A percentile compares a stretch with the other conserved stretches of the same genome.
Conservation (phyloP, 768 basidiomycete genomes). For the Amanita rubescens region DNA sequence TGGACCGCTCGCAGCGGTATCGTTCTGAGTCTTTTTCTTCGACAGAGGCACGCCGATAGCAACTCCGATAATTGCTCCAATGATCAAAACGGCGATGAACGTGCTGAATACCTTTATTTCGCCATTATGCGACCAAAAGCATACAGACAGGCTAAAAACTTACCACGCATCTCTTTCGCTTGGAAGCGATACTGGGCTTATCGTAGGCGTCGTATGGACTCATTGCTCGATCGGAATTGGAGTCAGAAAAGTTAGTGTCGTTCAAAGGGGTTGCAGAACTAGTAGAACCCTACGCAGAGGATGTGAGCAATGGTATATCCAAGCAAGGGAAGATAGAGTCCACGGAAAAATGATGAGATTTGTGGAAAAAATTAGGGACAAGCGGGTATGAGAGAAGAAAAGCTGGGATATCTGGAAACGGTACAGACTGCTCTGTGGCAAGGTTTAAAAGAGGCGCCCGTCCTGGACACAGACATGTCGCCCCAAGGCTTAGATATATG, state of each 20-base stretch:
- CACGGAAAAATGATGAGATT: background rate
- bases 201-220: conserved; percentile 1
- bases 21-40: conserved; percentile 23
- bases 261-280: background rate
- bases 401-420: background rate
- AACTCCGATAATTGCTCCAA: conserved; percentile 39
- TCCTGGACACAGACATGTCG: background rate
- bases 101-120: background rate
- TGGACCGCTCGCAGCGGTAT: conserved; percentile 8
- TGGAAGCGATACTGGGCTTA: conserved; percentile 6
- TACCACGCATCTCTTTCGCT: conserved; percentile 20
- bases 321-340: background rate
- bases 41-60: conserved; percentile 53
- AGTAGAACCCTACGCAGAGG: background rate
- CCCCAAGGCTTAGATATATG: background rate
- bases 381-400: background rate
- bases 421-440: background rate
- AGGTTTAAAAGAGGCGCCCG: background rate
- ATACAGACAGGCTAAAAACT: too few species aligned
- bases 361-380: background rate
- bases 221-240: background rate
- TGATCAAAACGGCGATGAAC: background rate
- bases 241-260: background rate
- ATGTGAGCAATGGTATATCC: background rate
- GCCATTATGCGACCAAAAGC: background rate